These are phyloP conservation scores for Phytophthora palmivora DNA, from an alignment of 352 stramenopile genomes.

Conservation along the genomic window DNA sequence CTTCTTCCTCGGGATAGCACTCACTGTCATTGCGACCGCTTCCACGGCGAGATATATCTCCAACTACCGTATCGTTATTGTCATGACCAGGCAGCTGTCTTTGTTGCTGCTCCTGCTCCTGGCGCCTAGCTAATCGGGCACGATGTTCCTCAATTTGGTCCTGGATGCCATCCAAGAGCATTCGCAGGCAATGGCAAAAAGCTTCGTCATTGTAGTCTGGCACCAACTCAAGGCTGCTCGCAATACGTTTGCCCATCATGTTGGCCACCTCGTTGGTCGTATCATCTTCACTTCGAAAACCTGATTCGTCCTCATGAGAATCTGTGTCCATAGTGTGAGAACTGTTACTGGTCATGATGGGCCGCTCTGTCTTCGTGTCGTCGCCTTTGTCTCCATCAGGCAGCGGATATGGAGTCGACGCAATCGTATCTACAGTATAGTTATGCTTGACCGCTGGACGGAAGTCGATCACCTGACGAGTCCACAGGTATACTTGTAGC, in stretches of 20 bases:
- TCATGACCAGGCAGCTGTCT: constrained; percentile 37
- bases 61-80: constrained; percentile 16
- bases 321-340: constrained; percentile 36
- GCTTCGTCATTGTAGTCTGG: constrained; percentile 66
- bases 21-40: constrained; percentile 29
- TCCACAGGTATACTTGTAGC: constrained; percentile 89
- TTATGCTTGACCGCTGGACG: constrained; percentile 49
- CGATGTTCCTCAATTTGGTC: constrained; percentile 87
- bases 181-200: constrained; percentile 68
- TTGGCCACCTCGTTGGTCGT: constrained; percentile 11
- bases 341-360: constrained; percentile 26
- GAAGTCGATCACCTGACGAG: constrained; percentile 87
- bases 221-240: constrained; percentile 36
- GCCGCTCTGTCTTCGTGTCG: background rate
- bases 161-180: constrained; percentile 83
- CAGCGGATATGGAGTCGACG: constrained; percentile 1
- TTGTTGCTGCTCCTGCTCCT: constrained; percentile 37
- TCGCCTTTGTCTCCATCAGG: constrained; percentile 9
- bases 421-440: constrained; percentile 7
- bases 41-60: constrained; percentile 21
- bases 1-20: constrained; percentile 24
- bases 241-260: constrained; percentile 13
- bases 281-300: constrained; percentile 20
- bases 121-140: constrained; percentile 48
- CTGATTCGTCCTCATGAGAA: constrained; percentile 25